These are phyloP conservation scores for Fragilariopsis cylindrus DNA, from an alignment of 108 stramenopile species.

Conservation along the genomic window DNA sequence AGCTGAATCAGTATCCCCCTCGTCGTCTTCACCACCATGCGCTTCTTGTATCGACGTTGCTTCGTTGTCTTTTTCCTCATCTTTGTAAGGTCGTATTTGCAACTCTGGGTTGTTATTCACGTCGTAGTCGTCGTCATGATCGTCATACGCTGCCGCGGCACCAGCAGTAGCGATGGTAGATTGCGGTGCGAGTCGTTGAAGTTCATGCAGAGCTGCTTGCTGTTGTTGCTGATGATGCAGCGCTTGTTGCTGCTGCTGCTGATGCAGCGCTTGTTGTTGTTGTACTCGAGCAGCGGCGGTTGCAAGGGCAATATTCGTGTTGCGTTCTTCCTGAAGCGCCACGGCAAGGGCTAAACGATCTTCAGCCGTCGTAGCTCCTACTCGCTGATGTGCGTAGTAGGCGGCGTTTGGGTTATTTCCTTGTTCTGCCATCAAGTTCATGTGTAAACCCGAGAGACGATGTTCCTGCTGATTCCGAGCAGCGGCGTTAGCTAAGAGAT, in stretches of 20 bases:
- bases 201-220: background rate
- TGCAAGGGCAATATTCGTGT: background rate
- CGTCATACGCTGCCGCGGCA: background rate
- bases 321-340: background rate
- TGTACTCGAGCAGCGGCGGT: constrained; percentile 2
- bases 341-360: constrained; percentile 8
- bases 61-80: background rate
- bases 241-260: background rate
- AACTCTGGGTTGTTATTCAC: background rate
- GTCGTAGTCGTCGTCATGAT: constrained; percentile 13
- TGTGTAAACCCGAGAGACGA: no score
- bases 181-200: background rate
- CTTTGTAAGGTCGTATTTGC: background rate
- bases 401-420: no score
- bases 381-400: no score
- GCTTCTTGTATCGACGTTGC: no score
- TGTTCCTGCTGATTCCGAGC: no score
- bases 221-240: constrained; percentile 2
- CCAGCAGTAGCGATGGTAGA: background rate
- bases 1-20: background rate
- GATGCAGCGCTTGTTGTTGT: constrained; percentile 1
- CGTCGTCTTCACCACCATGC: background rate
- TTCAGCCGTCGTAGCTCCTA: background rate
- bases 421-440: no score
- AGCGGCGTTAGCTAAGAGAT: background rate